Conservation (phyloP, 768 basidiomycete genomes). For the Mycena vitilis region DNA sequence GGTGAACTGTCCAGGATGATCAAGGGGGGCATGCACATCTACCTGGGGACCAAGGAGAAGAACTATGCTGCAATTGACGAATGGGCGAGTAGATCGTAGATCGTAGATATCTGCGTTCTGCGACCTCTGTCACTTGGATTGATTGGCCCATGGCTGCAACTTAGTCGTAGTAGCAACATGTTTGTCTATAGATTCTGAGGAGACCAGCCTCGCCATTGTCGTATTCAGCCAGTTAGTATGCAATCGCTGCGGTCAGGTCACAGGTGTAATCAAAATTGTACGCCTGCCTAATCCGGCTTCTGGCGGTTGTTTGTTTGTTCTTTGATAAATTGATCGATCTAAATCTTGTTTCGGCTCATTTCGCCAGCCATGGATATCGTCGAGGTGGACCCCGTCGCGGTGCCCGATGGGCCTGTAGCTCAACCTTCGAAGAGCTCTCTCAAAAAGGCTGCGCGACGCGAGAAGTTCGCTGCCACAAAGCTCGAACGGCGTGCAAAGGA, state of each 20-base stretch:
- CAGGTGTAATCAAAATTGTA: too few relatives aligned
- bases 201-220: too few relatives aligned
- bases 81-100: background rate
- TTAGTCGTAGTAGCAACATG: too few relatives aligned
- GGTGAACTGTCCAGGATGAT: background rate
- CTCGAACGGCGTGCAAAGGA: conserved; percentile 81
- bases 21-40: background rate
- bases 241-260: too few relatives aligned
- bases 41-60: background rate
- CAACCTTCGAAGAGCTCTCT: conserved; percentile 81
- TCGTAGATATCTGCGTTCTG: too few relatives aligned
- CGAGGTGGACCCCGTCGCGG: conserved; percentile 4
- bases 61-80: background rate
- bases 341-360: background rate
- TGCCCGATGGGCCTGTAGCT: conserved; percentile 27
- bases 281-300: background rate
- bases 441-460: conserved; percentile 80
- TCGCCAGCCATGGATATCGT: background rate
- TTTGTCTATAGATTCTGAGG: too few relatives aligned
- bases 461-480: conserved; percentile 73
- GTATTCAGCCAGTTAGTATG: too few relatives aligned
- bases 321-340: background rate
- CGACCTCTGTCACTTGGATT: too few relatives aligned
- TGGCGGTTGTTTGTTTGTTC: background rate
- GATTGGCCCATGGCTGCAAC: too few relatives aligned